These are phyloP conservation scores for Croton setiger DNA, from an alignment of 441 rosid species.

Conservation along the genomic window DNA sequence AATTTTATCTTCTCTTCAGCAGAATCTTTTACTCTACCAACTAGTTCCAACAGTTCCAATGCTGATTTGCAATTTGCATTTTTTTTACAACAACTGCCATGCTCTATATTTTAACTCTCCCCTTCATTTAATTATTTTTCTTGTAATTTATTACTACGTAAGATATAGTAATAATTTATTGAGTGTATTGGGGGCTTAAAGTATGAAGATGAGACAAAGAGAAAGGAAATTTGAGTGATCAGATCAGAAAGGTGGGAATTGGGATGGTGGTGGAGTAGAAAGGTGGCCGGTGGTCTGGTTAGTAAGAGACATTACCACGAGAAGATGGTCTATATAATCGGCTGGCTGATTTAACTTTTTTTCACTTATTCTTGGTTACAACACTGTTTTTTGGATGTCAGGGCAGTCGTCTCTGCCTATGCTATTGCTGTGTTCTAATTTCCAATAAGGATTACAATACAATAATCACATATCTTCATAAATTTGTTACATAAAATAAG, in stretches of 20 bases:
- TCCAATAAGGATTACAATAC: background rate
- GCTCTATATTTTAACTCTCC: too few relatives aligned
- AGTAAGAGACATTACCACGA: conserved; percentile 32
- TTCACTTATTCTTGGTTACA: background rate
- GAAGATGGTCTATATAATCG: conserved; percentile 7
- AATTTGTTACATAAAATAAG: too few relatives aligned
- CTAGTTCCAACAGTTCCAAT: background rate
- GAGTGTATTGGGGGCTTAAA: background rate
- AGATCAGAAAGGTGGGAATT: background rate
- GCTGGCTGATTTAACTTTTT: background rate
- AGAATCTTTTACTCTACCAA: background rate
- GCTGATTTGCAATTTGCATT: background rate
- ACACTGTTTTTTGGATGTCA: background rate
- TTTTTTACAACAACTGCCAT: background rate
- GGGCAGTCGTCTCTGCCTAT: background rate
- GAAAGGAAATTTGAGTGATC: background rate
- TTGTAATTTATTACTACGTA: too few relatives aligned
- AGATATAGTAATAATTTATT: too few relatives aligned
- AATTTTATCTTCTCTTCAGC: background rate
- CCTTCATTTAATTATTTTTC: too few relatives aligned
- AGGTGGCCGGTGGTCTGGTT: conserved; percentile 29
- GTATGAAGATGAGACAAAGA: background rate
- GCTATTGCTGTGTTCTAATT: background rate
- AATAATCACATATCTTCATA: too few relatives aligned
- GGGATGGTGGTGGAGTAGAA: background rate